phyloP scores from a whole-genome alignment of 495 filamentous ascomycete species.

The Parachaetomium inaequale region DNA sequence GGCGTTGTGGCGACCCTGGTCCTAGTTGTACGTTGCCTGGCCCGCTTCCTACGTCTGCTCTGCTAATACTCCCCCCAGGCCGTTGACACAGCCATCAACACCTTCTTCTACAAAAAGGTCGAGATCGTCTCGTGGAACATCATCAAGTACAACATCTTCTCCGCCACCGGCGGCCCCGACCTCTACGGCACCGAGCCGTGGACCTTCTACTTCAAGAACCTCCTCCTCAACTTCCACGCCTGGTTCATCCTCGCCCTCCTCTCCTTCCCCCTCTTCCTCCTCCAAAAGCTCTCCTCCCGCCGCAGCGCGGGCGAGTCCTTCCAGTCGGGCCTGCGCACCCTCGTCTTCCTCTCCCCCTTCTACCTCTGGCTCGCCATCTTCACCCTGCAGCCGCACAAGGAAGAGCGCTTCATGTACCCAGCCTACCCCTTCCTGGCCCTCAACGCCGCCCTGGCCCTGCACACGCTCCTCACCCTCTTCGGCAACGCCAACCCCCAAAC shows the following conservation, averaged over 20 bases:
- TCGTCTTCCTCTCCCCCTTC: constrained; percentile 76
- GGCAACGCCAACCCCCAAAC: constrained; percentile 62
- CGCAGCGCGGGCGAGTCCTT: constrained; percentile 39
- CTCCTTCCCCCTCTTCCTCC: constrained; percentile 57
- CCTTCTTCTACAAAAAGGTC: constrained; percentile 75
- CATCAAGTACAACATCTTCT: constrained; percentile 91
- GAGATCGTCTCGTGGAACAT: constrained; percentile 86
- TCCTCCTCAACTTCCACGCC: constrained; percentile 90
- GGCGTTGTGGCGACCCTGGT: constrained; percentile 63
- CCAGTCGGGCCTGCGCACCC: constrained; percentile 58
- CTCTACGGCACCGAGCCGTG: constrained; percentile 97
- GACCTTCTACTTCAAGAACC: constrained; percentile 93
- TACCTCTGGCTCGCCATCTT: constrained; percentile 96
- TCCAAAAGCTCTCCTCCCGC: constrained; percentile 46
- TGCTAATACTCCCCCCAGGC: constrained; percentile 26
- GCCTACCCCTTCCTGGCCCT: constrained; percentile 90
- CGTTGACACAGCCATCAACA: constrained; percentile 63
- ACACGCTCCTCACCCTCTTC: constrained; percentile 69
- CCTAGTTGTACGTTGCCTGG: constrained; percentile 60
- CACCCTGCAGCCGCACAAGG: constrained; percentile 90
- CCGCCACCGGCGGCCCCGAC: constrained; percentile 72
- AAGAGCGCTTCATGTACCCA: constrained; percentile 98
- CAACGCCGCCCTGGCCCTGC: constrained; percentile 81
- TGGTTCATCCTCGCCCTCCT: constrained; percentile 85
- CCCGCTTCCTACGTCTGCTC: constrained; percentile 20